phyloP scores from a whole-genome alignment of 257 asterid species.

The Coffea canephora region DNA sequence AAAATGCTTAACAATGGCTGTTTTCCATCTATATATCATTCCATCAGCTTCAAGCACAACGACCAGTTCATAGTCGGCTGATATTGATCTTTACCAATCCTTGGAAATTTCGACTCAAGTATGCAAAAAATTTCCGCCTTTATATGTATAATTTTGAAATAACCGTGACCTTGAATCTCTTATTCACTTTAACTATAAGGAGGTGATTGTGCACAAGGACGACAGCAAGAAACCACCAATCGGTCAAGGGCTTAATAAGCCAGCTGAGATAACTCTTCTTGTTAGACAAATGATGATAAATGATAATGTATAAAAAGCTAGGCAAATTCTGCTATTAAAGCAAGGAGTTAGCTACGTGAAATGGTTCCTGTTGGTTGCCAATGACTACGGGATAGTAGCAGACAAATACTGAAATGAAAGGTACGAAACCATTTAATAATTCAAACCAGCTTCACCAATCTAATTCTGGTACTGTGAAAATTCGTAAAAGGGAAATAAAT shows the following conservation, averaged over 20 bases:
- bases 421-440: too few relatives aligned
- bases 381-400: too few relatives aligned
- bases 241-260: constrained; percentile 74
- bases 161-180: constrained; percentile 77
- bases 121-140: neutral
- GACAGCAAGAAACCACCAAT: constrained; percentile 72
- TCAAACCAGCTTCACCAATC: too few relatives aligned
- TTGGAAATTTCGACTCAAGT: neutral
- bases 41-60: neutral
- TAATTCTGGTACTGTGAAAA: too few relatives aligned
- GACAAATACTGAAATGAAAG: too few relatives aligned
- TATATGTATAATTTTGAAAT: neutral
- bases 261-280: constrained; percentile 83
- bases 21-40: neutral
- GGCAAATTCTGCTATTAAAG: too few relatives aligned
- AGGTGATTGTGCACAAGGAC: constrained; percentile 61
- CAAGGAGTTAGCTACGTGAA: too few relatives aligned
- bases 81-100: neutral
- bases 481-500: too few relatives aligned
- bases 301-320: too few relatives aligned
- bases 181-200: constrained; percentile 55
- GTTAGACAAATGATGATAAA: too few relatives aligned
- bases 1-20: neutral
- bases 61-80: neutral
- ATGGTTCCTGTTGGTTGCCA: too few relatives aligned